These are phyloP conservation scores for Jimgerdemannia flammicorona DNA, from an alignment of 192 early-diverging fungal genomes.

Conservation along the genomic window DNA sequence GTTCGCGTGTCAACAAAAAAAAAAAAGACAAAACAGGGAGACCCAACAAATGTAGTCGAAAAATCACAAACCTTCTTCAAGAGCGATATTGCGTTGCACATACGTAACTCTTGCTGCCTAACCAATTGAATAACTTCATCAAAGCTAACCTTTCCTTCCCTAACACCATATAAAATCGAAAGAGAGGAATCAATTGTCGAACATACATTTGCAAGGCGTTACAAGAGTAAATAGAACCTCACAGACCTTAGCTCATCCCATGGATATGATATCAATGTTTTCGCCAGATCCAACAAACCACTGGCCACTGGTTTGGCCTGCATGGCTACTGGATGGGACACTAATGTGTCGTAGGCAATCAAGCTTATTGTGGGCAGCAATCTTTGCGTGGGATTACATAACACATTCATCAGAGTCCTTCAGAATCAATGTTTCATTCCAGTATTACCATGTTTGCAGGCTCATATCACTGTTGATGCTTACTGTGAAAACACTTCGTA, in stretches of 20 bases:
- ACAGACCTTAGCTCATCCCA: slow-evolving; percentile 42
- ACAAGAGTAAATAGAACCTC: not conserved
- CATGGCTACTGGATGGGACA: slow-evolving; percentile 49
- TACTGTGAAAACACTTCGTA: slow-evolving; percentile 53
- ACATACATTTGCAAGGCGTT: not conserved
- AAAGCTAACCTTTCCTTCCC: slow-evolving; percentile 23
- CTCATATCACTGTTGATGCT: slow-evolving; percentile 9
- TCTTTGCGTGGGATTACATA: slow-evolving; percentile 23
- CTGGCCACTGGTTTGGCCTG: slow-evolving; percentile 38
- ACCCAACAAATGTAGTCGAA: not conserved
- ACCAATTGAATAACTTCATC: slow-evolving; percentile 35
- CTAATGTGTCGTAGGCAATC: slow-evolving; percentile 72
- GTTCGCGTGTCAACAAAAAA: not conserved
- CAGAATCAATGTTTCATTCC: too few species aligned
- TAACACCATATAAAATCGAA: not conserved
- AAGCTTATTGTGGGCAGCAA: slow-evolving; percentile 72
- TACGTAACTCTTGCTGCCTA: slow-evolving; percentile 37
- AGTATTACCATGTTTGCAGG: too few species aligned
- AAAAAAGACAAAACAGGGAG: not conserved
- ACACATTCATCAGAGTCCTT: slow-evolving; percentile 9
- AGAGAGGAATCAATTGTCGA: not conserved
- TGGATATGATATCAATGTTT: slow-evolving; percentile 30
- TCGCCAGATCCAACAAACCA: slow-evolving; percentile 28
- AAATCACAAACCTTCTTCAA: slow-evolving; percentile 43
- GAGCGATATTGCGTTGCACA: slow-evolving; percentile 50